Base-by-base conservation (phyloP, 1,284 basidiomycete genomes). In the Malassezia brasiliensis region DNA sequence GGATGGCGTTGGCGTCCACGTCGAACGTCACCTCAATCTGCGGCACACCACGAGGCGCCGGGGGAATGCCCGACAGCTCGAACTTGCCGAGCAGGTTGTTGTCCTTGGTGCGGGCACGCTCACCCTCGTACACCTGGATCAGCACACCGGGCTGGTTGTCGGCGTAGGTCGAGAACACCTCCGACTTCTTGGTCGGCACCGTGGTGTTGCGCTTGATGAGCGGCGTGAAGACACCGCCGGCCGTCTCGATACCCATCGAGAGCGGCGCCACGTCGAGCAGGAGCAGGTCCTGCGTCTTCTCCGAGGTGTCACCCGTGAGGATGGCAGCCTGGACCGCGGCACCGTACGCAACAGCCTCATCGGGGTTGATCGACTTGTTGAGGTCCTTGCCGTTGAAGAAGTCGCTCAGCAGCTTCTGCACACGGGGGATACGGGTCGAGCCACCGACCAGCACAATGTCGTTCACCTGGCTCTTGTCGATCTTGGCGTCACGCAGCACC, bases 1-100 rank as follows among this genome's bases (percentile, higher is more conserved):
- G 78, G 77, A 96, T 94, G 81, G 88, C 89, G 80, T 96, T 96
- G 76, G 93, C 91, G 75, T 96, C 93, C 63, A 98, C 90, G 73
- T 98, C 93, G 80, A 98, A 98, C 59, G 90, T 93, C 77, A 96
- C 90, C 79, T 94, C 91, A 72, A 96, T 83, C 77, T 96, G 91
- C 73, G 93, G 90, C 69, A 96, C 90, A 82, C 93, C 93, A 80
- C 93, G 90, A 63, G 93, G 93, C 46, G 91, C 90, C 37, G 93
- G 93, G 35, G 93, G 93, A 71, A 98, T 96, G 63, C 91, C 91
- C 52, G 90, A 85, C 50, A 96, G 87, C 79, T 96, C 91, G 80
- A 96, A 98, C 80, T 96, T 94, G 76, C 93, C 93, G 78, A 98
- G 88, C 52, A 96, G 59, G 81, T 96, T 96, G 83, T 96, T 96